Evolutionary conservation across 371 early-diverging fungal species (phyloP), one percentile per base, ranked within the genome.

Genomic region (Syncephalastrum sp.): DNA sequence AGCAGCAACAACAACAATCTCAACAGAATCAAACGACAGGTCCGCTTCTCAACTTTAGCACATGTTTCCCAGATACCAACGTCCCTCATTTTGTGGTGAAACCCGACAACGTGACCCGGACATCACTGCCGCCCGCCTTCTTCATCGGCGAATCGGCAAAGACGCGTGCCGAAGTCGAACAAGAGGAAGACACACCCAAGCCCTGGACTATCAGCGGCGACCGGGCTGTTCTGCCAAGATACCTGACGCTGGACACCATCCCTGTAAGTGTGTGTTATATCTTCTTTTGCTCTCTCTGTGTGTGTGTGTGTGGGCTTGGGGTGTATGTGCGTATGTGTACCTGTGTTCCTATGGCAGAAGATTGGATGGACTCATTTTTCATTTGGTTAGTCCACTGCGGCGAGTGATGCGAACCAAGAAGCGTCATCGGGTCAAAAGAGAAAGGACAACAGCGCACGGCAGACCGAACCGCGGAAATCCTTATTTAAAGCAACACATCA

Each of bases 1-100:
- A 50, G 55, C 61, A 57, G 54, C 63, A 63, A 50, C 70, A 66
- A 42, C 63, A 62, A 43, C 67, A 63, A 41, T 61, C 64, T 42
- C 61, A 63, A 27, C 49, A 57, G 17, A 45, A 63, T 19, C 54
- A 54, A 44, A 44, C 54, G 45, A 44, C 44, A 38, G 13, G 14
- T 45, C 19, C 41, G 21, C 43, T 65, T 13, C 50, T 65, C 7
- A 61, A 57, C 50, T 42, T 67, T n/a, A 43, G 55, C 4, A 56
- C 53, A 10, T 57, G 51, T 25, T 67, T 71, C 33, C 59, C 65
- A 12, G 72, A 65, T 53, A 59, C 65, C 50, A 58, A 56, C 38
- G 44, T 65, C 13, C 67, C 67, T 42, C 59, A 65, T 55, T 58
- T 60, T n/a, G 50, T 53, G 25, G 59, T 65, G 3, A 48, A 45